A percentile compares a stretch with the other conserved stretches of the same genome.
Evolutionary conservation across 2,329 filamentous ascomycete genomes (phyloP).

Genomic region (Drechslerella dactyloides): DNA sequence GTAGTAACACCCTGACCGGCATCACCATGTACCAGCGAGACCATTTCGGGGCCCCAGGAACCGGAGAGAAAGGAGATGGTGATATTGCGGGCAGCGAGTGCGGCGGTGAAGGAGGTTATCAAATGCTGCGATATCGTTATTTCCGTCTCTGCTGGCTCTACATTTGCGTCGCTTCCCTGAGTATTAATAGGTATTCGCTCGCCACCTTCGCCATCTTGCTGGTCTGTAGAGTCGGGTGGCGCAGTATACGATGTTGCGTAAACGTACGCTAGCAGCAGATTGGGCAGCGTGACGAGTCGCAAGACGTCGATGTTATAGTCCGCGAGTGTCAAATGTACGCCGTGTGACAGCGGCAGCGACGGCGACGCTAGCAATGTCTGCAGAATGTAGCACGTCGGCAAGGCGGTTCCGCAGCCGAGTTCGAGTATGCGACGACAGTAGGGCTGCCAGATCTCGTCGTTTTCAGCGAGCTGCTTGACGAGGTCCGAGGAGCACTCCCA

Average conservation of each 20-base stretch:
- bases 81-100: slow-evolving; percentile 63
- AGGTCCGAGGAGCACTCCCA: slow-evolving; percentile 87
- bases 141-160: slow-evolving; percentile 13
- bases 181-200: slow-evolving; percentile 32
- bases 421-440: slow-evolving; percentile 56
- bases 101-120: slow-evolving; percentile 55
- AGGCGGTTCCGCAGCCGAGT: slow-evolving; percentile 79
- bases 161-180: neutral
- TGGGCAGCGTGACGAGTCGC: slow-evolving; percentile 78
- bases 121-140: slow-evolving; percentile 26
- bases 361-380: slow-evolving; percentile 62
- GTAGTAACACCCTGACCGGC: slow-evolving; percentile 28
- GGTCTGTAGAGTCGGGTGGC: slow-evolving; percentile 76
- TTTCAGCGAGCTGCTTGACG: slow-evolving; percentile 68
- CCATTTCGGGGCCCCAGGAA: slow-evolving; percentile 72
- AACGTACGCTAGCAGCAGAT: slow-evolving; percentile 73
- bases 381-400: slow-evolving; percentile 75
- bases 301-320: slow-evolving; percentile 83
- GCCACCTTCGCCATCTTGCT: slow-evolving; percentile 62
- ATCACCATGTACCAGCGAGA: slow-evolving; percentile 65
- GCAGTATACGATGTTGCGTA: slow-evolving; percentile 69
- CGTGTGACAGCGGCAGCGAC: slow-evolving; percentile 47
- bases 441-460: slow-evolving; percentile 16
- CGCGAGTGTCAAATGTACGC: slow-evolving; percentile 69
- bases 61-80: slow-evolving; percentile 73